A percentile compares a stretch with the other conserved stretches of the same genome.
These are phyloP conservation scores for Sesbania bispinosa DNA, from an alignment of 306 rosid species.

Conservation along the genomic window DNA sequence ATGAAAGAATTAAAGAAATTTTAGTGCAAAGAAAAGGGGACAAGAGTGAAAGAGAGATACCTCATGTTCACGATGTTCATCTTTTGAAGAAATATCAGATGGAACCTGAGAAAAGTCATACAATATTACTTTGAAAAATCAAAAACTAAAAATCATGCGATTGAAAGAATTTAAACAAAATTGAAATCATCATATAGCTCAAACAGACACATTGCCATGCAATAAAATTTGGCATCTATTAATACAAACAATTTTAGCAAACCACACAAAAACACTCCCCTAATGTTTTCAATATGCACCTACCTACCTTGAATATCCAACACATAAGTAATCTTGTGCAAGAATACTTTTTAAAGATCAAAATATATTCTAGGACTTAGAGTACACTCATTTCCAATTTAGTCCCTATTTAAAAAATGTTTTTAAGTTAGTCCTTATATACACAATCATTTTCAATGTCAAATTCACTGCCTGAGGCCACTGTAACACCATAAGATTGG, in stretches of 20 bases:
- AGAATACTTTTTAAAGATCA: background rate
- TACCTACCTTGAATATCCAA: background rate
- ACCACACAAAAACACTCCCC: background rate
- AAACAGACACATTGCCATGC: slow-evolving; percentile 11
- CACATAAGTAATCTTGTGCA: background rate
- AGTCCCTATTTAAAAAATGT: background rate
- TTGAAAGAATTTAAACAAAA: slow-evolving; percentile 20
- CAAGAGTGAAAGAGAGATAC: slow-evolving; percentile 33
- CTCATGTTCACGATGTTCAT: slow-evolving; percentile 45
- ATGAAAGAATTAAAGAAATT: background rate
- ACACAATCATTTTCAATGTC: background rate
- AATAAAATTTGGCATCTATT: background rate
- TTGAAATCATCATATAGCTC: background rate
- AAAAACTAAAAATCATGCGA: background rate
- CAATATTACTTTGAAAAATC: background rate
- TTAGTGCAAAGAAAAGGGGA: background rate
- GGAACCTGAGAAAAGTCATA: slow-evolving; percentile 70
- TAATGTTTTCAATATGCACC: background rate
- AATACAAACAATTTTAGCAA: background rate
- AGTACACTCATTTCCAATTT: background rate
- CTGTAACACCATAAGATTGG: background rate
- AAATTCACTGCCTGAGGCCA: background rate
- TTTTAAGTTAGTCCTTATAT: background rate
- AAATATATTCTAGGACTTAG: background rate
- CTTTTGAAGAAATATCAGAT: slow-evolving; percentile 54